Percentiles rank a stretch among this genome's conserved stretches.
Evolutionary conservation across 305 asterid genomes (phyloP).

Genomic region (Rubia tinctorum): DNA sequence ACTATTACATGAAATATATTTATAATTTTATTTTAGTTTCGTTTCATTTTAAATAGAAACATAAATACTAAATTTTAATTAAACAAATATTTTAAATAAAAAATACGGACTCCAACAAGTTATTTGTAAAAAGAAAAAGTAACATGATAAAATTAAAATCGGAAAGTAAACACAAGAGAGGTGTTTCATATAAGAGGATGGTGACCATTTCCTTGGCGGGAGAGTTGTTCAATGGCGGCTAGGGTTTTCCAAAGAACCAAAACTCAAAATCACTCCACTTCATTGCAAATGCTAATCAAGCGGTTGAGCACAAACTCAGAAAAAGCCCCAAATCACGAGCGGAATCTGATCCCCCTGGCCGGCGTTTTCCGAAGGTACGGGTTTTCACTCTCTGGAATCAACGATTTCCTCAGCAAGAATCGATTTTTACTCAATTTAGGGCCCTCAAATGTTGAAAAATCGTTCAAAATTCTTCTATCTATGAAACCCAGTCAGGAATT

Average conservation of each 20-base stretch:
- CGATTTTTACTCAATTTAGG: constrained; percentile 38
- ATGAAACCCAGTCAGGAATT: constrained; percentile 48
- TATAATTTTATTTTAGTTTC: too few species aligned
- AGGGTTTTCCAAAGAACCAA: constrained; percentile 15
- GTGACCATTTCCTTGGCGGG: constrained; percentile 1
- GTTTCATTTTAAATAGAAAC: too few species aligned
- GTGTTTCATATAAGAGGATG: not conserved
- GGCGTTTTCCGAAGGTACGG: constrained; percentile 61
- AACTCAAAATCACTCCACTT: constrained; percentile 1
- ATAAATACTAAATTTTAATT: too few species aligned
- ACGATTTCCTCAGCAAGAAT: constrained; percentile 42
- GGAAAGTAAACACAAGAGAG: too few species aligned
- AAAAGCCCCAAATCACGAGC: constrained; percentile 21
- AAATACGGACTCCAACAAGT: too few species aligned
- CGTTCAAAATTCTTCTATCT: constrained; percentile 43
- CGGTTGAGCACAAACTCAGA: constrained; percentile 29
- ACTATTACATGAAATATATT: too few species aligned
- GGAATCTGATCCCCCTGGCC: constrained; percentile 36
- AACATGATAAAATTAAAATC: too few species aligned
- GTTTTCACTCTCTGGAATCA: constrained; percentile 39
- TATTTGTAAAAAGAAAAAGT: too few species aligned
- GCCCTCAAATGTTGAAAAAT: constrained; percentile 41
- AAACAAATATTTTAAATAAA: too few species aligned
- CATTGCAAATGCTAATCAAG: constrained; percentile 15
- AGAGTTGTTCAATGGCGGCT: constrained; percentile 19